Evolutionary conservation across 148 eudicot genomes (phyloP), one percentile per base, ranked within the genome.

Genomic region (Vaccinium macrocarpon): DNA sequence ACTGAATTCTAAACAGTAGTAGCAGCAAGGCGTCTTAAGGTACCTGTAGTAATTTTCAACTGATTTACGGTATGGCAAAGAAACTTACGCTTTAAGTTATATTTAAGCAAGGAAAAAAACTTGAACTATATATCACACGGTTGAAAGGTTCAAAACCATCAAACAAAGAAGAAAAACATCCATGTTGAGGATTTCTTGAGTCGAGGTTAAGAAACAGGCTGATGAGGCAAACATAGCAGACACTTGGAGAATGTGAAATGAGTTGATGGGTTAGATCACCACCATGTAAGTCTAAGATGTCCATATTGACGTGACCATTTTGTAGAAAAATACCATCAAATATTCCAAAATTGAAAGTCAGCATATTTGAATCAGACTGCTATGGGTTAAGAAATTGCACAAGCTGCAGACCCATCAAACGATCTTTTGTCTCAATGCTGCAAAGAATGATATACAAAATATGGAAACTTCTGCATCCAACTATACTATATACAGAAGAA

Each of bases 251-350:
- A 48, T 48, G 16, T 76, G 23, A 51, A 52, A 50, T 21, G 57
- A 11, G 29, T 76, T 3, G 21, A 27, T 64, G 16, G 68, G 42
- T 38, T 62, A n/a, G 23, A 62, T 81, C 16, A 13, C 21, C 83
- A 80, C 71, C 82, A 59, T 21, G 82, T 9, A 80, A 38, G 46
- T 42, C 11, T 19, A 76, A 46, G 46, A 73, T 42, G 21, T 73
- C 50, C 29, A 2, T 23, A 23, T 64, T 2, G 71, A 6, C 5
- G 2, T 71, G 75, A 71, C 23, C 23, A 27, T 35, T 29, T 11
- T 71, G 42, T 18, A 71, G 48, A 32, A 3, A 32, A n/a, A 35
- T 8, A 6, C 19, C 27, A 64, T 64, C 71, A 32, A 46, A 78
- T 14, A 52, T 52, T 78, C 62, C n/a, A n/a, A 78, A 8, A 12